These are phyloP conservation scores for Aspergillus bridgeri DNA, from an alignment of 495 filamentous ascomycete species.

Conservation along the genomic window DNA sequence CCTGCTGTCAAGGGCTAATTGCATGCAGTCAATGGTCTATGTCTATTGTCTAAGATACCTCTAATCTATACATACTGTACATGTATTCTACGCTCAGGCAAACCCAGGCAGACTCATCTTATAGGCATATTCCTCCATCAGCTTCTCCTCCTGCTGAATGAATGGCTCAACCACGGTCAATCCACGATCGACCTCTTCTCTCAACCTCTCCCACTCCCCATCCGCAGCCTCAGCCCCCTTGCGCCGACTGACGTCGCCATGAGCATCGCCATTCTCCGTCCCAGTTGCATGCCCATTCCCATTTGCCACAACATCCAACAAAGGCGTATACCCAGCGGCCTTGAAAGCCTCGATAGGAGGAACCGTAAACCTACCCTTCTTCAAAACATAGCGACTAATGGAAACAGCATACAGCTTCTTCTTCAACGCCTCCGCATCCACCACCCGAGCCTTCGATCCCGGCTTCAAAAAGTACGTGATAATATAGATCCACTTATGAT, in stretches of 20 bases:
- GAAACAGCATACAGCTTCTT: constrained; percentile 60
- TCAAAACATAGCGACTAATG: constrained; percentile 76
- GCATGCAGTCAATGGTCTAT: neutral
- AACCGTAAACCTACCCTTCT: constrained; percentile 74
- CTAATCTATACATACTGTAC: too few relatives aligned
- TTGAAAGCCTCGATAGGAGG: constrained; percentile 67
- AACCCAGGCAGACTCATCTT: constrained; percentile 17
- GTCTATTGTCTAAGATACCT: too few relatives aligned
- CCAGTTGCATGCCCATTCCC: constrained; percentile 9
- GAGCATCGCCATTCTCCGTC: constrained; percentile 10
- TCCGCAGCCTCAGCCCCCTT: constrained; percentile 9
- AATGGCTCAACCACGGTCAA: constrained; percentile 41
- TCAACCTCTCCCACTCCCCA: constrained; percentile 37
- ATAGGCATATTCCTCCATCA: constrained; percentile 25
- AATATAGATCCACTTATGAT: constrained; percentile 68
- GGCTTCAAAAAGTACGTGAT: constrained; percentile 60
- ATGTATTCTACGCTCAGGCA: too few relatives aligned
- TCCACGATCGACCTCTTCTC: constrained; percentile 45
- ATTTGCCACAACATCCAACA: constrained; percentile 2
- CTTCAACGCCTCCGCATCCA: constrained; percentile 34
- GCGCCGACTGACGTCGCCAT: constrained; percentile 3
- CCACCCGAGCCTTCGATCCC: constrained; percentile 31
- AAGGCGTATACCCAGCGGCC: constrained; percentile 55
- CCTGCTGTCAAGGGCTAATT: neutral
- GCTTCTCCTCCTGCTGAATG: constrained; percentile 36